These are phyloP conservation scores for Kalaharituber pfeilii DNA, from an alignment of 2,329 filamentous ascomycete species.

Conservation along the genomic window DNA sequence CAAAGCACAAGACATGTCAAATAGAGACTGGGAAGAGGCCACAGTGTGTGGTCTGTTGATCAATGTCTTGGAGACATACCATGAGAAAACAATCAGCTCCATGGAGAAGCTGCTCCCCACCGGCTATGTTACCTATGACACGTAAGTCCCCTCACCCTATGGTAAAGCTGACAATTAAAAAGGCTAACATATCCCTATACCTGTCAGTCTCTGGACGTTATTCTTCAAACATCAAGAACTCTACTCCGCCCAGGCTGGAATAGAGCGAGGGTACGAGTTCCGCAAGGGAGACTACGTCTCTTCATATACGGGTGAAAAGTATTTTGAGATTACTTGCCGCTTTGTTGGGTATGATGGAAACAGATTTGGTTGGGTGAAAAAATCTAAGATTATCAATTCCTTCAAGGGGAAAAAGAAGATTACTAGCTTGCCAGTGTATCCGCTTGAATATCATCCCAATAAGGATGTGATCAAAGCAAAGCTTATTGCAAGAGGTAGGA, in stretches of 20 bases:
- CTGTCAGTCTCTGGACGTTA: no score
- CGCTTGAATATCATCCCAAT: conserved; percentile 63
- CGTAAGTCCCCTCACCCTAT: neutral
- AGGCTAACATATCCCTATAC: no score
- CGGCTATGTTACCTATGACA: neutral
- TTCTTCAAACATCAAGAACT: no score
- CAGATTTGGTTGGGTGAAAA: conserved; percentile 60
- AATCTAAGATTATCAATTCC: conserved; percentile 49
- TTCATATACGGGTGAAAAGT: conserved; percentile 57
- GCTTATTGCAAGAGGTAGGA: conserved; percentile 65
- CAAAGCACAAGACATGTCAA: neutral
- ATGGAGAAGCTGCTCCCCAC: neutral
- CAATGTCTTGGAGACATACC: neutral
- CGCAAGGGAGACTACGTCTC: no score
- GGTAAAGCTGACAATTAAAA: no score
- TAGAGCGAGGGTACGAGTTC: no score
- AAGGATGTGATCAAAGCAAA: conserved; percentile 44
- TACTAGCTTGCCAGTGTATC: conserved; percentile 50
- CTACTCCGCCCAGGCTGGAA: no score
- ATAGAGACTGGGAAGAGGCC: neutral
- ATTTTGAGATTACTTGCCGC: conserved; percentile 56
- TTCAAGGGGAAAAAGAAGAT: conserved; percentile 71
- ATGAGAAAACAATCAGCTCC: neutral
- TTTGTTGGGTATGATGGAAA: conserved; percentile 86
- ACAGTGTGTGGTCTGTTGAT: neutral